Conservation (phyloP, 768 basidiomycete species). For the Tricholoma flavovirens region DNA sequence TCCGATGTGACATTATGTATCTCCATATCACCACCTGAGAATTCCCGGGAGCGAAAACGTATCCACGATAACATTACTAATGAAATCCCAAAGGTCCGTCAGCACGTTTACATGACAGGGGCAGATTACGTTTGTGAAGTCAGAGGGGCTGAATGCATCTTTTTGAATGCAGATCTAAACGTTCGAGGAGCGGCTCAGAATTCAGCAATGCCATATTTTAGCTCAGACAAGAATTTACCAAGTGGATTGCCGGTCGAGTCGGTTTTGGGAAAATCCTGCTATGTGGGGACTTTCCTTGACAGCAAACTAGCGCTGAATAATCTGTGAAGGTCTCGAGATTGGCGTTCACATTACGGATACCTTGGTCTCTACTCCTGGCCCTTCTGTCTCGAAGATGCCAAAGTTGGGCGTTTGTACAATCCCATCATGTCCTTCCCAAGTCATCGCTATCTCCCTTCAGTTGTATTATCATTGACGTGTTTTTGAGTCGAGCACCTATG, state of each 20-base stretch:
- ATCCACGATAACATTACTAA: not conserved
- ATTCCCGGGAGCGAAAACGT: not conserved
- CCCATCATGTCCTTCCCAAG: not conserved
- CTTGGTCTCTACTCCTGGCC: not conserved
- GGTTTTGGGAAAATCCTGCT: not conserved
- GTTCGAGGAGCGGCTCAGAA: not conserved
- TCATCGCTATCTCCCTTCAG: not conserved
- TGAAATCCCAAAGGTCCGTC: not conserved
- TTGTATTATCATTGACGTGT: not conserved
- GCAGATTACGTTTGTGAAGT: not conserved
- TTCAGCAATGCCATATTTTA: not conserved
- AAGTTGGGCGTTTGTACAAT: not conserved
- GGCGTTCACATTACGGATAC: not conserved
- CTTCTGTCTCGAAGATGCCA: not conserved
- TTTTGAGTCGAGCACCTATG: too few species aligned
- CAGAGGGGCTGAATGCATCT: not conserved
- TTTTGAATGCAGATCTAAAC: not conserved
- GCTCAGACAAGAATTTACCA: not conserved
- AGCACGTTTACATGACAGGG: not conserved
- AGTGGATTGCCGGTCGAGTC: too few species aligned
- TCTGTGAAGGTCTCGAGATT: not conserved
- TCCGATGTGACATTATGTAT: not conserved
- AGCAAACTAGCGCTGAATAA: too few species aligned
- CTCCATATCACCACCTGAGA: conserved; percentile 8
- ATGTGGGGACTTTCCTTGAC: too few species aligned